A percentile compares a stretch with the other conserved stretches of the same genome.
Evolutionary conservation across 1,284 basidiomycete genomes (phyloP).

Genomic region (Apiotrichum sp.): DNA sequence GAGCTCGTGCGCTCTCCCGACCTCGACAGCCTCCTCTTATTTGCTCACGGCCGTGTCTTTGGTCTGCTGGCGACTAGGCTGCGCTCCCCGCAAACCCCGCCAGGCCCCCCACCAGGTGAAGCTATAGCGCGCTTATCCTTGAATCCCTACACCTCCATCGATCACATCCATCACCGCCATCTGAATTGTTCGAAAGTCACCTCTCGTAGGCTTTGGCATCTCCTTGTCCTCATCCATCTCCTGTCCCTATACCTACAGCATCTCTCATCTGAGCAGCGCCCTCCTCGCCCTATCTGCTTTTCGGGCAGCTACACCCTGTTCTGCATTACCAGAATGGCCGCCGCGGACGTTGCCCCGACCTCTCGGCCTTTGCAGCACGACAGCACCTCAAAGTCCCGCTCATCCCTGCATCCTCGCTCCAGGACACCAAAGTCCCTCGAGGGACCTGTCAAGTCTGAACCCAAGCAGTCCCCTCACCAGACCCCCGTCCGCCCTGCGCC

Average conservation of each 20-base stretch:
- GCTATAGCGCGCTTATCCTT: too few species aligned
- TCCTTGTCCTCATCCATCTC: background rate
- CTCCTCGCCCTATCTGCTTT: background rate
- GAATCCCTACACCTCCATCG: too few species aligned
- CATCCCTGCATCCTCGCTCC: constrained; percentile 12
- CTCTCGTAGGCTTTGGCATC: background rate
- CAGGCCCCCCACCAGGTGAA: too few species aligned
- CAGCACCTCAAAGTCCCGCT: background rate
- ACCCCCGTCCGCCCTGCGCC: constrained; percentile 11
- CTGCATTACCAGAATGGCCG: background rate
- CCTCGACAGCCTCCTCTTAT: too few species aligned
- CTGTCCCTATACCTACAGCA: too few species aligned
- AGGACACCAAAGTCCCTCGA: constrained; percentile 9
- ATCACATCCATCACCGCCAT: too few species aligned
- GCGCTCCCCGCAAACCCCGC: too few species aligned
- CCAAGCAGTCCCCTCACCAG: constrained; percentile 1
- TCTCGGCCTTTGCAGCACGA: background rate
- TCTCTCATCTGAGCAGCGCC: background rate
- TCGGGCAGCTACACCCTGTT: background rate
- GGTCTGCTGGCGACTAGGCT: too few species aligned
- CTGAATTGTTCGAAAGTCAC: too few species aligned
- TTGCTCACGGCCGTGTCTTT: too few species aligned
- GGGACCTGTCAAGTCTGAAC: background rate
- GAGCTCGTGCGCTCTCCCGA: too few species aligned
- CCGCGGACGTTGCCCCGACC: background rate